Base-by-base conservation (phyloP, 768 basidiomycete genomes). In the Infundibulicybe gibba region DNA sequence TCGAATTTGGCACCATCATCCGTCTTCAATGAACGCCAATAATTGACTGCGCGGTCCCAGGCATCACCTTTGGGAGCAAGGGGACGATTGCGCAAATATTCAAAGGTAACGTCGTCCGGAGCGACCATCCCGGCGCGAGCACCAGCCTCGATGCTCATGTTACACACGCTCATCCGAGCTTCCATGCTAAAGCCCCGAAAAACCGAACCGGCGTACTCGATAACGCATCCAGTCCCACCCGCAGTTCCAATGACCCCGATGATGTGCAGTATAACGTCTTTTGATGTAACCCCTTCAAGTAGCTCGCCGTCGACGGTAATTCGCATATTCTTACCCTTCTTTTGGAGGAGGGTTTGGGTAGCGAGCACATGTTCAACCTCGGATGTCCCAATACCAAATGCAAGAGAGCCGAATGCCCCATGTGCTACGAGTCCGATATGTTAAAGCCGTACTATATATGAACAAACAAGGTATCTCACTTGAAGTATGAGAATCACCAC, bases 61-160 rank as follows among this genome's bases (percentile, higher is more conserved):
- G 82, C 83, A 37, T 88, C 88, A 49, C 86, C 81, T 68, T 86
- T 83, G 31, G 92, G 92, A 21, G 85, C 79, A 42, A 94, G 73
- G 37, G 92, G 91, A 40, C 90, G 83, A 41, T 83, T 79, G 47
- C 78, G 79, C 51, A 94, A 83, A 65, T 94, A 94, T 25, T 77
- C 74, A 59, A 94, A 92, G 10, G 92, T 94, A 49, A 84, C 71
- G 20, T 93, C 85, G 61, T 94, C 92, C 1, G 92, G 91, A 14
- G 90, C 91, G 48, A 94, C 78, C 90, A 94, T 92, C 43, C 91
- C 91, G 10, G 92, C 92, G 57, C 92, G 81, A 55, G 92, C 92
- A 57, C 92, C 92, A 47, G 85, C 92, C 64, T 94, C 92, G 59
- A 94, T 94, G 49, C 90, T 93, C 92, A 94, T 94, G 69, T 94